These are phyloP conservation scores for Xylariaceae sp. DNA, from an alignment of 2,329 filamentous ascomycete species.

Conservation along the genomic window DNA sequence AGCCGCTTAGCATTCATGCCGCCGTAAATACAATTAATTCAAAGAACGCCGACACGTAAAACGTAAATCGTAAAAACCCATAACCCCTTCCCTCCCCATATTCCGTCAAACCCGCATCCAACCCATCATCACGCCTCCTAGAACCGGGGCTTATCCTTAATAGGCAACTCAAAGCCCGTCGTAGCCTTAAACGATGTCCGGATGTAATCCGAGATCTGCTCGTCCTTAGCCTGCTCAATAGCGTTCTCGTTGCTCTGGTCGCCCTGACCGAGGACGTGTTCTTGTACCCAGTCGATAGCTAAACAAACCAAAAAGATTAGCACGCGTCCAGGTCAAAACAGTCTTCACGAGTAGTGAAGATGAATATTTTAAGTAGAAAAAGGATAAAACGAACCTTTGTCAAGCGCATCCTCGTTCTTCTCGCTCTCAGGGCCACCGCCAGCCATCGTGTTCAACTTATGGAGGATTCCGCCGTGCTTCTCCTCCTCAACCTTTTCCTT, in stretches of 20 bases:
- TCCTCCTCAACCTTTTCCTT: constrained; percentile 19
- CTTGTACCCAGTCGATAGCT: constrained; percentile 75
- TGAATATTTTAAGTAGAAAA: not conserved
- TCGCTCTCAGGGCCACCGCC: constrained; percentile 70
- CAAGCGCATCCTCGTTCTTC: constrained; percentile 76
- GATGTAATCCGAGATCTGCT: constrained; percentile 69
- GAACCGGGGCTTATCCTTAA: constrained; percentile 60
- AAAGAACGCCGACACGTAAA: not conserved
- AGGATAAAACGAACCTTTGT: constrained; percentile 57
- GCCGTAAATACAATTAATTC: not conserved
- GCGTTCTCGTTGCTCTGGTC: constrained; percentile 67
- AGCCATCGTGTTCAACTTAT: constrained; percentile 65
- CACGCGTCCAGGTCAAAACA: no score
- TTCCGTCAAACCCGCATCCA: not conserved
- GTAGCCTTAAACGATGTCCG: constrained; percentile 62
- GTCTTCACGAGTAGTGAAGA: not conserved
- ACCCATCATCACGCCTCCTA: constrained; percentile 8
- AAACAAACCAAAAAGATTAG: no score
- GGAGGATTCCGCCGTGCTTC: constrained; percentile 51
- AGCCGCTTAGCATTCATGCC: not conserved
- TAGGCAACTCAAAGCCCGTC: constrained; percentile 63
- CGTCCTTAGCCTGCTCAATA: constrained; percentile 77
- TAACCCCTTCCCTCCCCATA: no score
- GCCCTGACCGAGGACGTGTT: constrained; percentile 66
- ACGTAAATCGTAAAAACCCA: not conserved